Evolutionary conservation across 75 land plant genomes (phyloP), one percentile per base, ranked within the genome.

Genomic region (Larix kaempferi): DNA sequence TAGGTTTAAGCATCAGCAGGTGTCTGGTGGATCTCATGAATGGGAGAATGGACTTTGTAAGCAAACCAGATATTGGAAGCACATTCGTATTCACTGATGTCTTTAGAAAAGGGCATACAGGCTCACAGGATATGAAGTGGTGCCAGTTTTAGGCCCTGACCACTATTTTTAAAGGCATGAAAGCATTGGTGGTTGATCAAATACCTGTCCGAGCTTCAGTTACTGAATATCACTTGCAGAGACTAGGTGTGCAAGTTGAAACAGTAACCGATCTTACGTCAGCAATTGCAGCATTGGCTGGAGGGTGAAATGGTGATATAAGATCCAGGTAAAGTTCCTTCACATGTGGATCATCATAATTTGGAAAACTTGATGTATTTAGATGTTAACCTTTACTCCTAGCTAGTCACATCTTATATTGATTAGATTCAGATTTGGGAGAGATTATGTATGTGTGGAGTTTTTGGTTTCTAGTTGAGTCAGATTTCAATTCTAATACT

Each of bases 1-100:
- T 90, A 37, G 92, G 92, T 6, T 79, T 90, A 80, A 89, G 91
- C 79, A 89, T 89, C 17, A 87, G 89, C 82, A 79, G 75, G 54
- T 87, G 91, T 79, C 81, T 89, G 57, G 89, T 89, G 33, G 89
- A 86, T 73, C 54, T 89, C 57, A 89, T 89, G 89, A 35, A 71
- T 25, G 91, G 91, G 19, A 81, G 81, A 71, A 89, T 89, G 76
- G 86, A 57, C 4, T 89, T 86, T 78, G 91, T 77, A 1, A 89
- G 91, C 73, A 78, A 73, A 58, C 82, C 88, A n/a, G 64, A 71
- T 6, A 76, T 86, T 26, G 91, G 91, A 15, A 81, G 89, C 35
- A 84, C 89, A 21, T 89, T 89, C 77, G 79, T 78, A 4, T 89
- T 86, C 78, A 86, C 84, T 79, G 88, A 80, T 41, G 76, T 63